These are phyloP conservation scores for Coemansia sp. DNA, from an alignment of 192 early-diverging fungal genomes.

Conservation along the genomic window DNA sequence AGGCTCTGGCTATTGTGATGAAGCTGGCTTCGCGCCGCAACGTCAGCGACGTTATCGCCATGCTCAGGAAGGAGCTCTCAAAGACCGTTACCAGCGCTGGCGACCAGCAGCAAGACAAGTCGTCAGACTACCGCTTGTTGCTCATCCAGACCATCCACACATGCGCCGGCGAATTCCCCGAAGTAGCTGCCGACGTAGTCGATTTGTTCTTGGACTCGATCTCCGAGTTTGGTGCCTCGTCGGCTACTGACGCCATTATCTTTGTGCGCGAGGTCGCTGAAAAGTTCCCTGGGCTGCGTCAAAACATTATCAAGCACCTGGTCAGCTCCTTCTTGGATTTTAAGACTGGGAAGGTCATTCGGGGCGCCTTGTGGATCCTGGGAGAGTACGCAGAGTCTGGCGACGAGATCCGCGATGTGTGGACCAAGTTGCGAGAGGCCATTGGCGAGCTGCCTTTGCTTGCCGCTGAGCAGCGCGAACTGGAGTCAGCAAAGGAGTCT, in stretches of 20 bases:
- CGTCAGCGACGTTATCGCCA: conserved; percentile 86
- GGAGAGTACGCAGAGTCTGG: conserved; percentile 89
- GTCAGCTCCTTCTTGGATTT: conserved; percentile 85
- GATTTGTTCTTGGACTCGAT: conserved; percentile 93
- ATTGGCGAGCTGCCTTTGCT: conserved; percentile 94
- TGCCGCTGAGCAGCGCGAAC: conserved; percentile 84
- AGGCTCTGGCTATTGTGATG: conserved; percentile 83
- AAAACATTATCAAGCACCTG: conserved; percentile 78
- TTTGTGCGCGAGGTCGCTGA: conserved; percentile 99
- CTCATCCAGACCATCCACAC: conserved; percentile 95
- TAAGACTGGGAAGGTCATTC: conserved; percentile 88
- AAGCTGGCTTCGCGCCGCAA: conserved; percentile 91
- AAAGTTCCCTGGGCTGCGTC: conserved; percentile 88
- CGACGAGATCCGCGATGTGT: conserved; percentile 79
- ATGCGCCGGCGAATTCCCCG: conserved; percentile 94
- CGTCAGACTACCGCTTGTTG: conserved; percentile 90
- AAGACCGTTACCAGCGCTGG: conserved; percentile 83
- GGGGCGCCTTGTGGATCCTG: conserved; percentile 98
- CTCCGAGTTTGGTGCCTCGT: conserved; percentile 84
- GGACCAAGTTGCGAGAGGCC: conserved; percentile 78
- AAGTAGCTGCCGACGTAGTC: conserved; percentile 95
- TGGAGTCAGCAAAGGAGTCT: conserved; percentile 70
- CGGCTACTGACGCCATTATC: conserved; percentile 85
- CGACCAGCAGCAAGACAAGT: conserved; percentile 63
- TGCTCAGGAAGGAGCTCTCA: conserved; percentile 95